Evolutionary conservation across 257 asterid species (phyloP), one percentile per base, ranked within the genome.

Genomic region (Solanum infundibuliforme): DNA sequence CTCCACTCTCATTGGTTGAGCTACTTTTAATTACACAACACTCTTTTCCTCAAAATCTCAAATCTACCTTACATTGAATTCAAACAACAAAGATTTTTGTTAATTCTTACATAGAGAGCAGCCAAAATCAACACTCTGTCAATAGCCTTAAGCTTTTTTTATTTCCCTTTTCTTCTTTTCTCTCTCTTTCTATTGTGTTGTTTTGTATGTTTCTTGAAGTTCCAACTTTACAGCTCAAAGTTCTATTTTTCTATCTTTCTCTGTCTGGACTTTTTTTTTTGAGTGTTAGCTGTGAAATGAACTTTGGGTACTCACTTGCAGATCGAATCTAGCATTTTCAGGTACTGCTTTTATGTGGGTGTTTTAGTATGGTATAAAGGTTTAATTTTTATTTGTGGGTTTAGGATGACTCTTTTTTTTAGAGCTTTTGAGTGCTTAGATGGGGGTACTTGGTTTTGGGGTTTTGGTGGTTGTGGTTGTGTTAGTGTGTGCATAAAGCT

Each of bases 321-420:
- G 87, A 84, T 62, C 77, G 87, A 84, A 84, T 84, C 87, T 84
- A 68, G 58, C 62, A 62, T 68, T 84, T 68, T 58, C 77, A 84
- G 87, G 87, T 84, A 84, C 77, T 36, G 35, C 58, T 60, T 55
- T 84, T 76, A 43, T 60, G 16, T 23, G 25, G 66, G 66, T 84
- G 77, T 83, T 83, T 55, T 82, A 25, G 34, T 9, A 12, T 35
- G n/a, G 36, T 62, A 41, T 60, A 36, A 84, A 60, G 84, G 38
- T 43, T 79, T 43, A 16, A 79, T 7, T 43, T 43, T 27, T 23
- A 1, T 11, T 38, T 38, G 58, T 38, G 43, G 83, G 83, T 68
- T 68, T 68, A 29, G 35, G 75, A 29, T 68, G 75, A 14, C 76
- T 29, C 23, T 14, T 14, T 31, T 31, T 34, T 34, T 18, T 8